Percentiles rank a stretch among this genome's conserved stretches.
Conservation (phyloP, 176 grass and related monocot genomes). For the Calamus simplicifolius region DNA sequence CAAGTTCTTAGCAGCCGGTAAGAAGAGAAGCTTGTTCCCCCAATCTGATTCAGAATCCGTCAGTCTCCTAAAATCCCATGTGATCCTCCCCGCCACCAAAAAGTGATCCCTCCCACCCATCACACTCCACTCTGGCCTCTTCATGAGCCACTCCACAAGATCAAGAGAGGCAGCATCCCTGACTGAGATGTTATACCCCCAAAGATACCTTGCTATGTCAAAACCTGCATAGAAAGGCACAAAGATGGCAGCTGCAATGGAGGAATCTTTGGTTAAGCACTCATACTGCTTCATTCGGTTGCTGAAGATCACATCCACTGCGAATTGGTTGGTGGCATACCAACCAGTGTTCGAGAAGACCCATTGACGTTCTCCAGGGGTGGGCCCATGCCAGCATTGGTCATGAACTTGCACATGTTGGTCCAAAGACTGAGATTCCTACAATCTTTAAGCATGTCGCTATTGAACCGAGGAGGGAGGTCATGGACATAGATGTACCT, state of each 20-base stretch:
- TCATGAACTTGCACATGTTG: slow-evolving; percentile 97
- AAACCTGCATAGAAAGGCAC: slow-evolving; percentile 96
- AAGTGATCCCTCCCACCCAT: slow-evolving; percentile 96
- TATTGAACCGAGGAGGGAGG: slow-evolving; percentile 83
- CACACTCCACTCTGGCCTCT: slow-evolving; percentile 74
- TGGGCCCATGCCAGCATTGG: slow-evolving; percentile 75
- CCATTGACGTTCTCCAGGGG: slow-evolving; percentile 60
- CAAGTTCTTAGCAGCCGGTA: slow-evolving; percentile 86
- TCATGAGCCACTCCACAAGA: slow-evolving; percentile 78
- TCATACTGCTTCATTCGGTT: slow-evolving; percentile 98
- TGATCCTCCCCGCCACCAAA: slow-evolving; percentile 80
- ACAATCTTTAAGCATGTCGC: slow-evolving; percentile 88
- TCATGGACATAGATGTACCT: slow-evolving; percentile 97
- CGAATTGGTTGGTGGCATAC: slow-evolving; percentile 90
- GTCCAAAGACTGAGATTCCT: slow-evolving; percentile 72
- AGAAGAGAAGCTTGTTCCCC: slow-evolving; percentile 86
- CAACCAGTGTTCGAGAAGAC: slow-evolving; percentile 89
- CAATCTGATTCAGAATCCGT: slow-evolving; percentile 62
- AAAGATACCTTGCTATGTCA: slow-evolving; percentile 75
- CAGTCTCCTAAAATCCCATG: slow-evolving; percentile 94
- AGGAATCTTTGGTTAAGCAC: slow-evolving; percentile 80
- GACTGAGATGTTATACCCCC: slow-evolving; percentile 71
- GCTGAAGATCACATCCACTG: slow-evolving; percentile 84
- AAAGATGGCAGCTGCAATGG: slow-evolving; percentile 73
- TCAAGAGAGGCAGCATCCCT: slow-evolving; percentile 78